Evolutionary conservation across 2,329 filamentous ascomycete genomes (phyloP), one percentile per base, ranked within the genome.

Genomic region (Nothopassalora personata): DNA sequence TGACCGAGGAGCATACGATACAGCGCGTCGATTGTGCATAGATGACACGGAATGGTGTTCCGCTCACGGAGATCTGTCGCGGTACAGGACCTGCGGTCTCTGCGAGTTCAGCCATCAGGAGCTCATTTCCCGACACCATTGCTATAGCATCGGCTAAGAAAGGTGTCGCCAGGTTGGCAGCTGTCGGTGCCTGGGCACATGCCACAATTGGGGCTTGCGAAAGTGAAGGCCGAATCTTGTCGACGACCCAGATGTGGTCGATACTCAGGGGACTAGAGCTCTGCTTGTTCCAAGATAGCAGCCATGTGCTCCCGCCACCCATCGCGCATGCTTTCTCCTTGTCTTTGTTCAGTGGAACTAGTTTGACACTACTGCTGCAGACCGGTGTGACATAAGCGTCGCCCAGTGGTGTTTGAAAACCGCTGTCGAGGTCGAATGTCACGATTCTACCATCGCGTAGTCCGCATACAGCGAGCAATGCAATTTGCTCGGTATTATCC

Each of bases 1-100:
- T 68, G 8, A 68, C 65, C 1, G 74, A 81, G 23, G 79, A 79
- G 11, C 81, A 77, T 33, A 84, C 75, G 30, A 85, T 72, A 60
- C 76, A 77, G 11, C 64, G 65, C 30, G 69, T 56, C n/a, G 66
- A 60, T 31, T 68, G 64, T 2, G 67, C 67, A 53, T 70, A 69
- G 23, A 72, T 57, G 13, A 72, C 49, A 13, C 69, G 68, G 48
- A 54, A 69, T 2, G 70, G 70, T 9, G 70, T 71, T 9, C 70
- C 69, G 30, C 47, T 65, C 2, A 71, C 61, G 19, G 52, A 39
- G 4, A 71, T 61, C 51, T 70, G 70, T 51, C 70, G 64, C 6
- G 70, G 69, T 2, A 72, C 68, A 8, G 64, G 62, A 2, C 59
- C 60, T 2, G 53, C n/a, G 5, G 15, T 48, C 9, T 50, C 28